A percentile compares a stretch with the other conserved stretches of the same genome.
These are phyloP conservation scores for Microbotryomycetes sp. DNA, from an alignment of 1,284 basidiomycete genomes.

Conservation along the genomic window DNA sequence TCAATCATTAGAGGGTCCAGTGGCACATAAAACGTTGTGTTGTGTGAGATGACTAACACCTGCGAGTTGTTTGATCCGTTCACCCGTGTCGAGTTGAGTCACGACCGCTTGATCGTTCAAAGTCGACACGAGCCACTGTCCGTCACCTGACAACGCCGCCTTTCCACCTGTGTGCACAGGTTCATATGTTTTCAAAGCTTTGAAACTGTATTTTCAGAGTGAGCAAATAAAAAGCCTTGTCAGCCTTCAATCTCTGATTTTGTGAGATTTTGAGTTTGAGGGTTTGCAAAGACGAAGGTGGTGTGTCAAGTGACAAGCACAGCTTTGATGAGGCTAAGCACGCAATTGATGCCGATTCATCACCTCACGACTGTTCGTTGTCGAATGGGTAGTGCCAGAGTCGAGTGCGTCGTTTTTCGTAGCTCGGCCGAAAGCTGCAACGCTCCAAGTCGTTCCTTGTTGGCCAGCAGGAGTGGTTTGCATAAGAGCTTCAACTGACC, in stretches of 20 bases:
- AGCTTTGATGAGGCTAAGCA: neutral
- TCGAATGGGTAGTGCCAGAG: too few relatives aligned
- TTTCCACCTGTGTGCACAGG: constrained; percentile 85
- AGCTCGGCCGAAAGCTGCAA: too few relatives aligned
- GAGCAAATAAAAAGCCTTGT: neutral
- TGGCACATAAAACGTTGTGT: constrained; percentile 54
- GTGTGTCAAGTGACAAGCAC: neutral
- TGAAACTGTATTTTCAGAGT: too few relatives aligned
- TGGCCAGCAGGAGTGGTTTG: too few relatives aligned
- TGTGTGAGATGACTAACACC: constrained; percentile 60
- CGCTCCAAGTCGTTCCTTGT: too few relatives aligned
- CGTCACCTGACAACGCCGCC: constrained; percentile 72
- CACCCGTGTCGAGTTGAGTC: constrained; percentile 68
- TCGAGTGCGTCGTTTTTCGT: too few relatives aligned
- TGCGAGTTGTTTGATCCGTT: constrained; percentile 68
- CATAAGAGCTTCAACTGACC: constrained; percentile 2
- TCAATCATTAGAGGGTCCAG: constrained; percentile 45
- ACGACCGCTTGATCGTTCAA: constrained; percentile 78
- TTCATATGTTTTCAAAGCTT: constrained; percentile 31
- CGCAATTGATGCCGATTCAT: neutral
- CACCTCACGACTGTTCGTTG: neutral
- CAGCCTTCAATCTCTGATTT: neutral
- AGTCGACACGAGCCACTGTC: constrained; percentile 71
- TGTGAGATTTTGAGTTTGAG: neutral
- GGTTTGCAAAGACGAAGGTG: neutral